These are phyloP conservation scores for Dioscorea dumetorum DNA, from an alignment of 106 monocot species.

Conservation along the genomic window DNA sequence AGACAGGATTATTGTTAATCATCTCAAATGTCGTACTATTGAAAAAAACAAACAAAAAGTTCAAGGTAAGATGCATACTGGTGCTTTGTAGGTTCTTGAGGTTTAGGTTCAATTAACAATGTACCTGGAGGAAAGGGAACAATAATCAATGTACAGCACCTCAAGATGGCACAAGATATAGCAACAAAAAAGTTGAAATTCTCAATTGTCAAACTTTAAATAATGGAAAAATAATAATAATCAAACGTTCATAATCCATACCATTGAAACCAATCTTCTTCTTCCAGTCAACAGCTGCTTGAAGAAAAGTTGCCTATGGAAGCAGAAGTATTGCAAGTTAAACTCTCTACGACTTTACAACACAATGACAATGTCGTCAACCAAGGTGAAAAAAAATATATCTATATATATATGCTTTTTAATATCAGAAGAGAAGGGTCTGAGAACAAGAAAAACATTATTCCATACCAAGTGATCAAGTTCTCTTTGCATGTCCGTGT, in stretches of 20 bases:
- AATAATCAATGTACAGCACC: background rate
- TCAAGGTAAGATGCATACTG: slow-evolving; percentile 46
- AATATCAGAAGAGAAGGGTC: background rate
- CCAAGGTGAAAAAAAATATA: no score
- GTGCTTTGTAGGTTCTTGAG: slow-evolving; percentile 97
- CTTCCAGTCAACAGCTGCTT: slow-evolving; percentile 91
- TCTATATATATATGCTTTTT: slow-evolving; percentile 4
- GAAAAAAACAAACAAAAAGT: background rate
- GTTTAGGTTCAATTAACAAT: slow-evolving; percentile 91
- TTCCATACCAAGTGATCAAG: slow-evolving; percentile 83
- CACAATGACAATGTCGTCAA: background rate
- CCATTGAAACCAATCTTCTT: slow-evolving; percentile 98
- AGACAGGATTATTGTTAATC: slow-evolving; percentile 2
- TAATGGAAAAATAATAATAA: no score
- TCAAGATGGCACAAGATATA: background rate
- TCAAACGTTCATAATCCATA: slow-evolving; percentile 6
- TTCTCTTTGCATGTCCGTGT: slow-evolving; percentile 98
- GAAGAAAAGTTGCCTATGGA: slow-evolving; percentile 75
- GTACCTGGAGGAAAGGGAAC: slow-evolving; percentile 42
- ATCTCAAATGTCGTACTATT: no score
- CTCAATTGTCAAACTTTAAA: no score
- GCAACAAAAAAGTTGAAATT: background rate
- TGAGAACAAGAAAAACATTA: background rate
- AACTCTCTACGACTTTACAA: no score
- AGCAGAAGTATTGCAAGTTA: background rate